Evolutionary conservation across 768 basidiomycete species (phyloP).

Genomic region (Trametes punicea): DNA sequence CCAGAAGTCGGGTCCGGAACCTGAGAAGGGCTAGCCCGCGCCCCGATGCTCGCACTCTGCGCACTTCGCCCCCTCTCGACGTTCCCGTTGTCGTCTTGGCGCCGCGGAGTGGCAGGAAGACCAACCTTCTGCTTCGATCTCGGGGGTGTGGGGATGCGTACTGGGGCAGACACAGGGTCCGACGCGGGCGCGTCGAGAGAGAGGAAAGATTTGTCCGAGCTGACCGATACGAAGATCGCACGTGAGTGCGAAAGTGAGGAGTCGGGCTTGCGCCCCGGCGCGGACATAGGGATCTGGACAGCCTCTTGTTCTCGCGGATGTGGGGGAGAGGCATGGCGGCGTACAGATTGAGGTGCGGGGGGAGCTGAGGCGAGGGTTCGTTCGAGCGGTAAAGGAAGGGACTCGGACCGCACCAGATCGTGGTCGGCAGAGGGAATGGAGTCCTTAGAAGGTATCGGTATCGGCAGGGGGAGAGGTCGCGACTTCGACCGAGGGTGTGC

Average conservation of each 20-base stretch:
- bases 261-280: background rate
- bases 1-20: background rate
- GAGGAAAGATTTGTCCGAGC: background rate
- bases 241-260: background rate
- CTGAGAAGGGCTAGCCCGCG: background rate
- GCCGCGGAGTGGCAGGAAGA: slow-evolving; percentile 5
- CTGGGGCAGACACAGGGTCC: background rate
- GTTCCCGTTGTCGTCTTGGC: background rate
- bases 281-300: background rate
- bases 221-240: background rate
- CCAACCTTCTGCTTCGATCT: background rate
- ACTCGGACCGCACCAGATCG: background rate
- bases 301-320: background rate
- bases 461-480: background rate
- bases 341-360: background rate
- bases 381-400: background rate
- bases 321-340: background rate
- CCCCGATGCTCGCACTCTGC: background rate
- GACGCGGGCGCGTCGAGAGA: background rate
- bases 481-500: background rate
- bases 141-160: slow-evolving; percentile 9
- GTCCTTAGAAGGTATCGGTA: slow-evolving; percentile 3
- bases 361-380: background rate
- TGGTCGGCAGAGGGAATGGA: background rate
- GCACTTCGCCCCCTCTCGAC: slow-evolving; percentile 1